Evolutionary conservation across 768 basidiomycete genomes (phyloP), one percentile per base, ranked within the genome.

Genomic region (Tricholomella constricta): DNA sequence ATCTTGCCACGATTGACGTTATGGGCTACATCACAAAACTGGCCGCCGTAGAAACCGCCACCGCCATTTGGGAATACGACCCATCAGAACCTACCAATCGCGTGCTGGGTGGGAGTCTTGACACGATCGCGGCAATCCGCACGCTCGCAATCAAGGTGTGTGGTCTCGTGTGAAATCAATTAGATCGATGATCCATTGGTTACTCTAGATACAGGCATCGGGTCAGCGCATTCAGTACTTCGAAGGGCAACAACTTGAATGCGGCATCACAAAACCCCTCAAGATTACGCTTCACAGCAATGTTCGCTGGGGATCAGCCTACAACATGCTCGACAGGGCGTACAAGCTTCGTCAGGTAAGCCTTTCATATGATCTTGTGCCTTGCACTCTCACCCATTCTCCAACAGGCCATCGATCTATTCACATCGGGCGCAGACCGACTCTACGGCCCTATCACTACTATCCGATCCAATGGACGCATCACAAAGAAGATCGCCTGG

Each of bases 121-220:
- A 62, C 15, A 14, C 48, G 2, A 55, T 37, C 3, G 44, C 66
- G 9, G 53, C 15, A 32, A 51, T 22, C n/a, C 26, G 11, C 47
- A 60, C 8, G 10, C 38, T 29, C 31, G 32, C 22, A 65, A 62
- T 70, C 57, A 71, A 71, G 67, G 55, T 35, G 36, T 20, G 35
- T 50, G 11, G 44, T 11, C 8, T 12, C 4, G 34, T 19, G 36
- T 48, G 29, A 6, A 6, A 11, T 23, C 32, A 29, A 43, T 44
- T n/a, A 31, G 7, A 27, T 25, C 52, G 2, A 56, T 59, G 10
- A 38, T 49, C 17, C 41, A 44, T 2, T 56, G 53, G 11, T 50
- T 48, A 27, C 27, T 11, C n/a, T 45, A 22, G 50, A n/a, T 19
- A n/a, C 43, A 23, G 45, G 35, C n/a, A 36, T 51, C 38, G 34